These are phyloP conservation scores for Penicillium odoratum DNA, from an alignment of 495 filamentous ascomycete species.

Conservation along the genomic window DNA sequence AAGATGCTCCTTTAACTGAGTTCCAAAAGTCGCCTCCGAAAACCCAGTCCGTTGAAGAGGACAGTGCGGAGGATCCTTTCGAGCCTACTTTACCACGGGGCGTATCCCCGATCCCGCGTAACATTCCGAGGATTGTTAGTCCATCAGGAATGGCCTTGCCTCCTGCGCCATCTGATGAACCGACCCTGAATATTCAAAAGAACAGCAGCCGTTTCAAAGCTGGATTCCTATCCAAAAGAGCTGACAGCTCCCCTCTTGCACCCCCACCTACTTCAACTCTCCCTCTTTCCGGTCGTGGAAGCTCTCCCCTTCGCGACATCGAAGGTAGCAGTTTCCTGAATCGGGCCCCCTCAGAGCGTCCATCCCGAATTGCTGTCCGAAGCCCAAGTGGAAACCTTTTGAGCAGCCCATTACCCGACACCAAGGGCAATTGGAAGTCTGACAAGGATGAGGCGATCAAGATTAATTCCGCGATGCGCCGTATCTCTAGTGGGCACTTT, in stretches of 20 bases:
- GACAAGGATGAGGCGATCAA: slow-evolving; percentile 58
- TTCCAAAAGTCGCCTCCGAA: slow-evolving; percentile 85
- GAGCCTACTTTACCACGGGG: slow-evolving; percentile 37
- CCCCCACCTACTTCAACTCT: slow-evolving; percentile 61
- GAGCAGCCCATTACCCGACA: slow-evolving; percentile 41
- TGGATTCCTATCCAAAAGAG: slow-evolving; percentile 81
- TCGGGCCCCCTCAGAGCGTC: slow-evolving; percentile 49
- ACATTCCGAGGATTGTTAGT: slow-evolving; percentile 40
- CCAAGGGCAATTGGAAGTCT: slow-evolving; percentile 45
- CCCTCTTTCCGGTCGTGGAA: slow-evolving; percentile 61
- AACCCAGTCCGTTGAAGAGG: slow-evolving; percentile 47
- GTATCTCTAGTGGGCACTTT: slow-evolving; percentile 44
- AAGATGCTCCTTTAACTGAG: slow-evolving; percentile 80
- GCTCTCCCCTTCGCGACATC: slow-evolving; percentile 67
- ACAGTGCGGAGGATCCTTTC: slow-evolving; percentile 41
- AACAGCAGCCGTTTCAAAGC: slow-evolving; percentile 85
- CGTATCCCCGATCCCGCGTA: slow-evolving; percentile 49
- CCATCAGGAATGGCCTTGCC: slow-evolving; percentile 34
- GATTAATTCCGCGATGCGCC: slow-evolving; percentile 65
- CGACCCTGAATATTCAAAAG: slow-evolving; percentile 39
- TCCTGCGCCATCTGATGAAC: slow-evolving; percentile 31
- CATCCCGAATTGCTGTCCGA: slow-evolving; percentile 50
- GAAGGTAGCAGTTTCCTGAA: slow-evolving; percentile 59
- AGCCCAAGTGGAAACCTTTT: slow-evolving; percentile 49
- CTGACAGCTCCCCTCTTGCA: slow-evolving; percentile 59